A percentile compares a stretch with the other conserved stretches of the same genome.
phyloP scores from a whole-genome alignment of 192 early-diverging fungal genomes.

The Backusella luteola region DNA sequence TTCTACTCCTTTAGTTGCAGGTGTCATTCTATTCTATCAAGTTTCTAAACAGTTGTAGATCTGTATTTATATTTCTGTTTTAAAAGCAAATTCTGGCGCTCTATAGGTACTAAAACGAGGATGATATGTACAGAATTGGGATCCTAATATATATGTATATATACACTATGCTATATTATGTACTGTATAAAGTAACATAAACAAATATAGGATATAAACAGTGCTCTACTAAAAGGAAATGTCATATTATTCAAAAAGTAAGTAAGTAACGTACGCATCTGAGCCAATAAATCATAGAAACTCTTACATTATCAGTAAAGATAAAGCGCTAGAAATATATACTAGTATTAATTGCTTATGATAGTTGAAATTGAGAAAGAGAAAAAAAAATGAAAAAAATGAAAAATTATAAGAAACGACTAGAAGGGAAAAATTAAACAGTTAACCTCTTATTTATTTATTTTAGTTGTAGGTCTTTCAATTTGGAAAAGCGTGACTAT shows the following conservation, averaged over 20 bases:
- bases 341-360: neutral
- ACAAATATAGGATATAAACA: neutral
- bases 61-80: neutral
- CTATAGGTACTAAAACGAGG: neutral
- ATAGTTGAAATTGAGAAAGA: neutral
- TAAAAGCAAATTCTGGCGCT: neutral
- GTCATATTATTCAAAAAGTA: neutral
- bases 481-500: conserved; percentile 1
- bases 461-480: neutral
- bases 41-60: neutral
- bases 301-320: neutral
- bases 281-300: neutral
- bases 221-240: neutral
- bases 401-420: neutral
- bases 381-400: neutral
- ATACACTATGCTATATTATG: neutral
- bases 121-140: neutral
- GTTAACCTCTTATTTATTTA: neutral
- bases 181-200: neutral
- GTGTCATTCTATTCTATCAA: neutral
- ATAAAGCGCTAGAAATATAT: neutral
- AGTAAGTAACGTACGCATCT: neutral
- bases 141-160: neutral
- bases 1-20: too few species aligned
- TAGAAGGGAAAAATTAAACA: neutral